Evolutionary conservation across 108 stramenopile genomes (phyloP).

Genomic region (Pseudonitzschia delicatissima): DNA sequence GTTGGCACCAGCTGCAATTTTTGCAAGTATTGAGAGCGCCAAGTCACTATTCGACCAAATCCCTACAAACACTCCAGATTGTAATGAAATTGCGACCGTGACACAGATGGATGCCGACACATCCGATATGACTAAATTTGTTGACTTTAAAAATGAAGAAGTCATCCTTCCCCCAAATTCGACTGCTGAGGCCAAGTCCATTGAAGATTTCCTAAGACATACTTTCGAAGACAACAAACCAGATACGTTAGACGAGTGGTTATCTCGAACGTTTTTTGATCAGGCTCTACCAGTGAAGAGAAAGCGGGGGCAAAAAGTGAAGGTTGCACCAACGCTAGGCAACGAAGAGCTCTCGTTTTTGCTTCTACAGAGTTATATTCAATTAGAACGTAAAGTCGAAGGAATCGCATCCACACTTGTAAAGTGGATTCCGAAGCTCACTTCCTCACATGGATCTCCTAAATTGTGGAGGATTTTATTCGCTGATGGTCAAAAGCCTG

Average conservation of each 20-base stretch:
- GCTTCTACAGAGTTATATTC: conserved; percentile 18
- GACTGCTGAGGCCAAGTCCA: conserved; percentile 3
- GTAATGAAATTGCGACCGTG: background rate
- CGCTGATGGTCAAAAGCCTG: conserved; percentile 25
- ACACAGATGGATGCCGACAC: conserved; percentile 11
- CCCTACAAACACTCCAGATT: background rate
- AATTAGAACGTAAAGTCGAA: conserved; percentile 27
- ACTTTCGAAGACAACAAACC: conserved; percentile 19
- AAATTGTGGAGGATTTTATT: conserved; percentile 44
- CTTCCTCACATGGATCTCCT: conserved; percentile 27
- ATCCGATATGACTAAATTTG: conserved; percentile 32
- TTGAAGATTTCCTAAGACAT: conserved; percentile 5
- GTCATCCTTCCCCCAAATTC: background rate
- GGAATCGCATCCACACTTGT: conserved; percentile 27
- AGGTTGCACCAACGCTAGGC: background rate
- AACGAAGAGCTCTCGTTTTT: background rate
- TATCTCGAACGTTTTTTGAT: background rate
- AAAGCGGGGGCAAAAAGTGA: background rate
- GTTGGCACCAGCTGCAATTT: background rate
- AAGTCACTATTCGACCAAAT: conserved; percentile 10
- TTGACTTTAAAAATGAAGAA: conserved; percentile 4
- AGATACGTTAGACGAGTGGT: conserved; percentile 12
- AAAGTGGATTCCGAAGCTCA: conserved; percentile 58
- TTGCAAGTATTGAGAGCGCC: conserved; percentile 15
- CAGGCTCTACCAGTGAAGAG: background rate